Evolutionary conservation across 2,329 filamentous ascomycete genomes (phyloP).

Genomic region (Colletotrichum caudatum): DNA sequence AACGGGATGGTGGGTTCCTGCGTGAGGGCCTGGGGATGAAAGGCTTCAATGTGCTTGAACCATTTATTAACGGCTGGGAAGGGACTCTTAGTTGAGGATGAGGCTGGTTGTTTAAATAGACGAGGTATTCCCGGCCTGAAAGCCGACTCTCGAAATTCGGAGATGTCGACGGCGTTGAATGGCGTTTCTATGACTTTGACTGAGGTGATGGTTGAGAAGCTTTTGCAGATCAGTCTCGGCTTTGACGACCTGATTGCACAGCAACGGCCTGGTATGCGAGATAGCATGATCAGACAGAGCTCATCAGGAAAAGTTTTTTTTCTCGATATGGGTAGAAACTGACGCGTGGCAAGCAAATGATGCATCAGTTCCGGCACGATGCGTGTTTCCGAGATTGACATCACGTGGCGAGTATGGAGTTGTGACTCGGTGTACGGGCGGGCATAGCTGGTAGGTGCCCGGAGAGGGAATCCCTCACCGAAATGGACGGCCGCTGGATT

Average conservation of each 20-base stretch:
- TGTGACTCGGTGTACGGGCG: not conserved
- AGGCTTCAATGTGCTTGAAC: conserved; percentile 43
- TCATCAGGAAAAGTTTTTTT: too few relatives aligned
- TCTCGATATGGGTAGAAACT: not conserved
- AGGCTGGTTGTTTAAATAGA: conserved; percentile 44
- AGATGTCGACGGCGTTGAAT: conserved; percentile 26
- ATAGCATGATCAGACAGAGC: not conserved
- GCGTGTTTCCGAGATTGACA: not conserved
- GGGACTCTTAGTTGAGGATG: conserved; percentile 39
- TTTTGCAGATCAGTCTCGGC: not conserved
- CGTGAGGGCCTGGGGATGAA: not conserved
- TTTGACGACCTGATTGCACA: not conserved
- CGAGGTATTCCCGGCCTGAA: conserved; percentile 36
- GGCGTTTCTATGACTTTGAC: conserved; percentile 8
- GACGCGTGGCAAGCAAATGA: not conserved
- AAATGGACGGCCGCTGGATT: conserved; percentile 2
- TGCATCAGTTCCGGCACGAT: not conserved
- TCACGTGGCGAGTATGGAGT: not conserved
- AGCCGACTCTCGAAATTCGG: conserved; percentile 20
- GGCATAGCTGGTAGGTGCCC: too few relatives aligned
- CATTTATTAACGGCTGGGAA: conserved; percentile 46
- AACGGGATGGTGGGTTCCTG: not conserved
- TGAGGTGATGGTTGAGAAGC: conserved; percentile 19
- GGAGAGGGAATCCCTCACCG: not conserved
- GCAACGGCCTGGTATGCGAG: not conserved